A percentile compares a stretch with the other conserved stretches of the same genome.
These are phyloP conservation scores for Scorias spongiosa DNA, from an alignment of 2,329 filamentous ascomycete species.

Conservation along the genomic window DNA sequence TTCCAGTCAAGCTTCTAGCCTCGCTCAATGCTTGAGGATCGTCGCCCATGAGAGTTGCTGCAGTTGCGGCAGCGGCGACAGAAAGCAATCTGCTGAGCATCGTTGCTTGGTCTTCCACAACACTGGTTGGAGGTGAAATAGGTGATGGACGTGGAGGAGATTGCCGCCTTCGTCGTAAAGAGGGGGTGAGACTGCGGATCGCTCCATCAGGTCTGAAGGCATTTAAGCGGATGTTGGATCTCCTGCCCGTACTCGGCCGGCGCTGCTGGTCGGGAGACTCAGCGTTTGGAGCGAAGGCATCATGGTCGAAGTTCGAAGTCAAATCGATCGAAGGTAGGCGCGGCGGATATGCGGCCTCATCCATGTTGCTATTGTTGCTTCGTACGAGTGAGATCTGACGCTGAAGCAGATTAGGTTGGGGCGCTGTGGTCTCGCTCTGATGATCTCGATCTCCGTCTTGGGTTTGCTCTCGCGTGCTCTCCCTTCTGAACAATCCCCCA, in stretches of 20 bases:
- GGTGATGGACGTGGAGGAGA: slow-evolving; percentile 20
- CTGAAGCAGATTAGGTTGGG: slow-evolving; percentile 7
- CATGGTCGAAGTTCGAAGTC: slow-evolving; percentile 20
- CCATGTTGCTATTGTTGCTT: slow-evolving; percentile 9
- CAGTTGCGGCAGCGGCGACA: slow-evolving; percentile 48
- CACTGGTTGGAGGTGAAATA: slow-evolving; percentile 12
- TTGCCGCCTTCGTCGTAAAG: slow-evolving; percentile 38
- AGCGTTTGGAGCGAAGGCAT: slow-evolving; percentile 14
- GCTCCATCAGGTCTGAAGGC: slow-evolving; percentile 18
- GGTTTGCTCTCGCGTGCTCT: not conserved
- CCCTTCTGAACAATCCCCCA: not conserved
- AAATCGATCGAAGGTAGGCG: slow-evolving; percentile 19
- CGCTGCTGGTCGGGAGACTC: slow-evolving; percentile 11
- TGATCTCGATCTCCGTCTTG: no score
- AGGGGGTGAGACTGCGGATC: slow-evolving; percentile 28
- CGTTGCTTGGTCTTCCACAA: slow-evolving; percentile 47
- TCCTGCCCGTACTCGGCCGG: slow-evolving; percentile 14
- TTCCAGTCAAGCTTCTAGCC: slow-evolving; percentile 36
- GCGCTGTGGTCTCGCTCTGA: slow-evolving; percentile 1
- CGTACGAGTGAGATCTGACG: slow-evolving; percentile 13
- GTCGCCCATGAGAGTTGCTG: slow-evolving; percentile 48
- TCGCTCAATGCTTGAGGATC: slow-evolving; percentile 40
- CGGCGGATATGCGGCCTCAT: slow-evolving; percentile 12
- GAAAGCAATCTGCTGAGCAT: slow-evolving; percentile 46
- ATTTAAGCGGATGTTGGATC: slow-evolving; percentile 14